Evolutionary conservation across 2,329 filamentous ascomycete genomes (phyloP).

Genomic region (Beauveria asiatica): DNA sequence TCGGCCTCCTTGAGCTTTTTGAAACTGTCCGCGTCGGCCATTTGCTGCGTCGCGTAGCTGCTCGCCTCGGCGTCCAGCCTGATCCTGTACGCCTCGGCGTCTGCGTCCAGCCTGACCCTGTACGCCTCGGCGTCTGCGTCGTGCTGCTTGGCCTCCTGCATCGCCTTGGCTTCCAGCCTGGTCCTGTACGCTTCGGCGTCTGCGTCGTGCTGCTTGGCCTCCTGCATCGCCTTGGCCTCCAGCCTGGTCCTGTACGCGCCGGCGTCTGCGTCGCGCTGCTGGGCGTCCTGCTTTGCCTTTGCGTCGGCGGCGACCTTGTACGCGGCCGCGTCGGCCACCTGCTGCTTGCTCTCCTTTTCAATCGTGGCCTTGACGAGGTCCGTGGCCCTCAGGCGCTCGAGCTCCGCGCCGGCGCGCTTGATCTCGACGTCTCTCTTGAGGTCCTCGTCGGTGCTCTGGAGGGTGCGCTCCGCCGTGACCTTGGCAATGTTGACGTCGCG

Average conservation of each 20-base stretch:
- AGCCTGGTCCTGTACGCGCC: conserved; percentile 26
- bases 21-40: conserved; percentile 52
- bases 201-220: conserved; percentile 37
- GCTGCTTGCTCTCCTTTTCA: conserved; percentile 55
- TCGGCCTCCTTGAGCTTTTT: conserved; percentile 65
- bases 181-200: conserved; percentile 28
- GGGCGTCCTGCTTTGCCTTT: conserved; percentile 38
- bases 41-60: conserved; percentile 31
- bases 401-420: conserved; percentile 69
- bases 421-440: conserved; percentile 70
- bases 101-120: conserved; percentile 31
- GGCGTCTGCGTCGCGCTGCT: conserved; percentile 43
- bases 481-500: conserved; percentile 68
- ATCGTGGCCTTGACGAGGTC: conserved; percentile 67
- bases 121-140: conserved; percentile 25
- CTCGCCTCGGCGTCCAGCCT: conserved; percentile 37
- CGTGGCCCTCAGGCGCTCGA: conserved; percentile 67
- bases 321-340: conserved; percentile 47
- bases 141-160: too few relatives aligned
- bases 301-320: conserved; percentile 42
- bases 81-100: conserved; percentile 33
- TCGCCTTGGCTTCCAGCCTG: too few relatives aligned
- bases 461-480: conserved; percentile 63
- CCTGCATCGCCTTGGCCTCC: conserved; percentile 34
- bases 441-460: conserved; percentile 71